Conservation (phyloP, 2,329 filamentous ascomycete species). For the Cladobotryum mycophilum region DNA sequence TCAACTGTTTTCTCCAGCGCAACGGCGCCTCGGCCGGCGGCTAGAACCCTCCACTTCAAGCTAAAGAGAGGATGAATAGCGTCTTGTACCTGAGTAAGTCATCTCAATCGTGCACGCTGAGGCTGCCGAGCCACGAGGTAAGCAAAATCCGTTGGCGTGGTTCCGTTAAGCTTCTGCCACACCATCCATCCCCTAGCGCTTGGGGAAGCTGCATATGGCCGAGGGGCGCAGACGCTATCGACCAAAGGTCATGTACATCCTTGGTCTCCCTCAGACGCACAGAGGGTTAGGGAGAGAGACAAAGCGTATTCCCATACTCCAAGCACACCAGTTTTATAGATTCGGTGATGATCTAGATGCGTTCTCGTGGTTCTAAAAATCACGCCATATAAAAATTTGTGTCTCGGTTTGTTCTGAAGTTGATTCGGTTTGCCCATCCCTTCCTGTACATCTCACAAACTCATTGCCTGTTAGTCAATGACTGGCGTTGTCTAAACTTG, state of each 20-base stretch:
- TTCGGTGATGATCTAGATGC: no score
- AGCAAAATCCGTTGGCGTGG: slow-evolving; percentile 7
- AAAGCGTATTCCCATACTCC: not conserved
- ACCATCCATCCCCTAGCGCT: slow-evolving; percentile 2
- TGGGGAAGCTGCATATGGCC: slow-evolving; percentile 4
- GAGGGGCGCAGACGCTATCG: slow-evolving; percentile 9
- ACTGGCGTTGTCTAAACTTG: slow-evolving; percentile 2
- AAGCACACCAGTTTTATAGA: not conserved
- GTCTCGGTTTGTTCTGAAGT: no score
- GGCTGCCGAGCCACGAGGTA: slow-evolving; percentile 11
- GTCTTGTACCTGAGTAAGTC: slow-evolving; percentile 11
- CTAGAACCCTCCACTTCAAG: not conserved
- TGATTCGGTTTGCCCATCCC: no score
- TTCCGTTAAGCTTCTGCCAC: slow-evolving; percentile 11
- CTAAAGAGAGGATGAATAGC: slow-evolving; percentile 3
- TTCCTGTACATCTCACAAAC: not conserved
- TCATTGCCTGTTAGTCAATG: not conserved
- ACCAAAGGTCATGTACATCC: slow-evolving; percentile 1
- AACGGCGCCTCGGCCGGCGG: not conserved
- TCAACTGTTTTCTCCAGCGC: no score
- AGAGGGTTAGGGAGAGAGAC: not conserved
- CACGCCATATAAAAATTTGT: no score
- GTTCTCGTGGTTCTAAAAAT: no score
- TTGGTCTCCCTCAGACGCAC: not conserved
- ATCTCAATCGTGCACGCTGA: slow-evolving; percentile 4